Percentiles rank a stretch among this genome's conserved stretches.
Conservation (phyloP, 768 basidiomycete genomes). For the Myochromella boudieri region DNA sequence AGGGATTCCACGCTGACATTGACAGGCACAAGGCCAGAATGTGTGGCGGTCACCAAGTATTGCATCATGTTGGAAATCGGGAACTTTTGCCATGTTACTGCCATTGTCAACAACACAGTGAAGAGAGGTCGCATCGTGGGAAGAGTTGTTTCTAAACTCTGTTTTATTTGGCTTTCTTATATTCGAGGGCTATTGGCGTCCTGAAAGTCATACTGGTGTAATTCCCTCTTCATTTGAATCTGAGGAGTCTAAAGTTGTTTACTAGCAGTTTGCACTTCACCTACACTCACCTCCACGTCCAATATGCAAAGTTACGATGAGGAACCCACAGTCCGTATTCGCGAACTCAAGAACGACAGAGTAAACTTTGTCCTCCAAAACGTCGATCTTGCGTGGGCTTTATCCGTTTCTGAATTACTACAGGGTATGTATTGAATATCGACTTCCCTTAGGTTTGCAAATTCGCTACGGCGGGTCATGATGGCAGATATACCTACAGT, state of each 20-base stretch:
- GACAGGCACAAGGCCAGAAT: background rate
- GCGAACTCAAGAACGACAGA: conserved; percentile 79
- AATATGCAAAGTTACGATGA: conserved; percentile 43
- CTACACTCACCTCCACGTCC: too few species aligned
- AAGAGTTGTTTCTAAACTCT: too few species aligned
- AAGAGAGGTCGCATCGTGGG: too few species aligned
- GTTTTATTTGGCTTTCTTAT: conserved; percentile 8
- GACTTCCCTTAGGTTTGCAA: conserved; percentile 69
- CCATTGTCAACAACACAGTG: too few species aligned
- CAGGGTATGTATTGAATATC: conserved; percentile 9
- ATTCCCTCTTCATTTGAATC: too few species aligned
- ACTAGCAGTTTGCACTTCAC: too few species aligned
- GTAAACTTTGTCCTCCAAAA: conserved; percentile 94
- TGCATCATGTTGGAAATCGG: too few species aligned
- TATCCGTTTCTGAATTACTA: conserved; percentile 8
- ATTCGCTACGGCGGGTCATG: conserved; percentile 89
- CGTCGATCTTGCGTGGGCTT: conserved; percentile 90
- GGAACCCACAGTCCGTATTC: conserved; percentile 78
- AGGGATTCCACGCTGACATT: conserved; percentile 3
- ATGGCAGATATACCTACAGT: conserved; percentile 97
- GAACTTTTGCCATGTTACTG: too few species aligned
- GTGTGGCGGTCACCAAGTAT: too few species aligned
- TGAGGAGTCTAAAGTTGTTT: too few species aligned
- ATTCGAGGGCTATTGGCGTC: background rate
- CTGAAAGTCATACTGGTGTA: too few species aligned